Base-by-base conservation (phyloP, 139 green algal species). In the Tetraselmis chui region DNA sequence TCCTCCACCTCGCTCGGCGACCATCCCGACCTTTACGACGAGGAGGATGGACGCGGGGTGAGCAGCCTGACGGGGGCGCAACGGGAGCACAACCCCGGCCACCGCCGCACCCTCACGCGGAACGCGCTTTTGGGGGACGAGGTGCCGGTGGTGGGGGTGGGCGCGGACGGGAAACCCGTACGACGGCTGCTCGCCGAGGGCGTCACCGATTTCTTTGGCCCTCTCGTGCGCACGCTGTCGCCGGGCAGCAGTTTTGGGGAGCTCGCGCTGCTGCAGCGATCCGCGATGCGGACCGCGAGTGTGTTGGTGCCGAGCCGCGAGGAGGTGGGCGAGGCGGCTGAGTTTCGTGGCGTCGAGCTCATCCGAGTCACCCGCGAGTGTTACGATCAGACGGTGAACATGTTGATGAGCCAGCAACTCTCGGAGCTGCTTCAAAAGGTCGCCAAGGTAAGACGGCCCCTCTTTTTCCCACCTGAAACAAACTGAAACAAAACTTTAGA, bases 191-290 rank as follows among this genome's bases (percentile, higher is more conserved):
- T 67, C 11, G 45, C 11, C 45, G 45, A 75, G 28, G 80, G 81
- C 76, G 23, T 77, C n/a, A 75, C 81, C 0, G 58, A 45, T 25
- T 2, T 29, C n/a, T 87, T 77, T 31, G 84, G 84, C 29, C 76
- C 74, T 1, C 23, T 83, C 18, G 59, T 87, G 1, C 76, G 84
- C 1, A 2, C 30, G 25, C 28, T 87, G 23, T 23, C 2, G 0
- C 80, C 84, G 0, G 84, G 84, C 1, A 74, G 85, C 31, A 83
- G 75, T 22, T 84, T 84, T 29, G 84, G 84, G 23, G 84, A 87
- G 80, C 80, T 87, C 32, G 84, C 84, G 59, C 84, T 87, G 31
- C 80, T 87, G 28, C 76, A 85, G 23, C 29, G 76, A 18, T 27
- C 74, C 67, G 32, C 77, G 11, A 59, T 75, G 74, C 77, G 84